These are phyloP conservation scores for Nematocida displodere DNA, from an alignment of 371 early-diverging fungal species.

Conservation along the genomic window DNA sequence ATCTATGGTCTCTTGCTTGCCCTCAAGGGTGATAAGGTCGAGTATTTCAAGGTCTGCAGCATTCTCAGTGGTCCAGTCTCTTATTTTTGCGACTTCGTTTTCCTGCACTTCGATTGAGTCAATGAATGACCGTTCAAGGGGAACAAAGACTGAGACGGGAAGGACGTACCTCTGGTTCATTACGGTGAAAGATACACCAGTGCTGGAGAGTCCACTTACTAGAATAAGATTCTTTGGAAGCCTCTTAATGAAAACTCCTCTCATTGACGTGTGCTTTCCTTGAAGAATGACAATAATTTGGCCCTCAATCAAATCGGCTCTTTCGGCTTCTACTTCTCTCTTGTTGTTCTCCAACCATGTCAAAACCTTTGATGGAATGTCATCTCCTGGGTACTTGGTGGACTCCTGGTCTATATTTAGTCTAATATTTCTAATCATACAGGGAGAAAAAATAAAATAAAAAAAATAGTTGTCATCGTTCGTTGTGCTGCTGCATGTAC, in stretches of 20 bases:
- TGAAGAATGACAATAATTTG: slow-evolving; percentile 35
- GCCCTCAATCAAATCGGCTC: slow-evolving; percentile 43
- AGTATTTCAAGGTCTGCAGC: slow-evolving; percentile 34
- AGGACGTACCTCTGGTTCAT: slow-evolving; percentile 51
- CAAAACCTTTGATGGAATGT: slow-evolving; percentile 37
- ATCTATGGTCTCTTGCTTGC: slow-evolving; percentile 4
- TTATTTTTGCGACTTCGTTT: slow-evolving; percentile 10
- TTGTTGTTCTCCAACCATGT: slow-evolving; percentile 41
- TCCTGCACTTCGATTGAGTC: slow-evolving; percentile 3
- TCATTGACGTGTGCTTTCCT: slow-evolving; percentile 29
- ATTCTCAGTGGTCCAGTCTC: slow-evolving; percentile 50
- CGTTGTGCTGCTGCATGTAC: too few relatives aligned
- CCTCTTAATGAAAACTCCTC: slow-evolving; percentile 42
- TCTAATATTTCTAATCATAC: slow-evolving; percentile 50
- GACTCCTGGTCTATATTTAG: slow-evolving; percentile 34
- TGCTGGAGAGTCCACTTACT: slow-evolving; percentile 4
- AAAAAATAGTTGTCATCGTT: too few relatives aligned
- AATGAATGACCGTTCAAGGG: background rate
- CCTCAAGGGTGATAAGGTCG: background rate
- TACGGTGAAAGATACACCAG: slow-evolving; percentile 12
- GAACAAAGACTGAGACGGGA: slow-evolving; percentile 47
- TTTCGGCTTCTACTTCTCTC: slow-evolving; percentile 32
- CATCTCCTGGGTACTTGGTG: slow-evolving; percentile 39
- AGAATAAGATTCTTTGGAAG: slow-evolving; percentile 47
- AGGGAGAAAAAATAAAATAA: slow-evolving; percentile 27